Conservation (phyloP, 805 yeast genomes). For the Suhomyces tanzawaensis region DNA sequence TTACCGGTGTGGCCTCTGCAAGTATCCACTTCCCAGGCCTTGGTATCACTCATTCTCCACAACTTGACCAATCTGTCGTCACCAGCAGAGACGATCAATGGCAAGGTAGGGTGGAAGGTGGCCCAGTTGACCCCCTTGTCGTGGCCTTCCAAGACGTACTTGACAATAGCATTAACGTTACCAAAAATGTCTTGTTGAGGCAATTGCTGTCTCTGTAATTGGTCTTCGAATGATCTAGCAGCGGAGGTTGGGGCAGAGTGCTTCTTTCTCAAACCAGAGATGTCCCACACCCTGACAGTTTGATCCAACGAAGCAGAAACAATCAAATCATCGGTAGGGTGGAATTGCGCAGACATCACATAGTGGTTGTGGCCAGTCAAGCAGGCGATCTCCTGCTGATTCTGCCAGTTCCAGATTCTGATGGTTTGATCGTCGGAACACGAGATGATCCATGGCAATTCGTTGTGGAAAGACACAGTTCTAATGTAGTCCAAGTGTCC, state of each 20-base stretch:
- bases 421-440: slow-evolving; percentile 98
- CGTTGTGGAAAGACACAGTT: slow-evolving; percentile 91
- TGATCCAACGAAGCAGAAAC: slow-evolving; percentile 96
- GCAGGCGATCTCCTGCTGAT: slow-evolving; percentile 94
- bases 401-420: slow-evolving; percentile 99
- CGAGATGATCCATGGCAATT: slow-evolving; percentile 95
- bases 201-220: slow-evolving; percentile 57
- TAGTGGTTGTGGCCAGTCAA: slow-evolving; percentile 98
- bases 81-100: slow-evolving; percentile 91
- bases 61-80: slow-evolving; percentile 93
- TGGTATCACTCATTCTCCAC: slow-evolving; percentile 97
- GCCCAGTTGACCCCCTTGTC: slow-evolving; percentile 99
- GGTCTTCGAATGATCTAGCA: slow-evolving; percentile 57
- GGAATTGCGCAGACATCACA: slow-evolving; percentile 97
- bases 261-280: slow-evolving; percentile 88
- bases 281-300: slow-evolving; percentile 99
- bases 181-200: slow-evolving; percentile 94
- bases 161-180: slow-evolving; percentile 88
- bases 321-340: slow-evolving; percentile 89
- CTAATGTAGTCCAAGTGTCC: slow-evolving; percentile 97
- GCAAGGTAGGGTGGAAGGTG: slow-evolving; percentile 93
- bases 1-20: slow-evolving; percentile 97
- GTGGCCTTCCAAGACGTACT: slow-evolving; percentile 95
- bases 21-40: slow-evolving; percentile 99
- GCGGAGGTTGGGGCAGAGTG: slow-evolving; percentile 76